Percentiles rank a stretch among this genome's conserved stretches.
Evolutionary conservation across 2,329 filamentous ascomycete species (phyloP).

Genomic region (Emmonsiellopsis sp.): DNA sequence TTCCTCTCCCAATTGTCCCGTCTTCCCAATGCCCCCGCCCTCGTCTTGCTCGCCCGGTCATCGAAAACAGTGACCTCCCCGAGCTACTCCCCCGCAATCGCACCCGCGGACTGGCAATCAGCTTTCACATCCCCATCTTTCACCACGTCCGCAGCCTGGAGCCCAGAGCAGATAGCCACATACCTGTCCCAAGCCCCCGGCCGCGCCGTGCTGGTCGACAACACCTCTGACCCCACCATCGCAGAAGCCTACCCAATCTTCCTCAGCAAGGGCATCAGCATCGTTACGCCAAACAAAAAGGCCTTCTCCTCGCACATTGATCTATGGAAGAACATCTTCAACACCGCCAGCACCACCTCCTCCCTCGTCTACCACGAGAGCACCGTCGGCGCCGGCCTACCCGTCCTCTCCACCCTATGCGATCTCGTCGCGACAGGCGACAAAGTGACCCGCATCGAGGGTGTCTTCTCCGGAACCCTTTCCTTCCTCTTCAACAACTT

Average conservation of each 20-base stretch:
- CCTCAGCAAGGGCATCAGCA: conserved; percentile 70
- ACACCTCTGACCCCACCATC: conserved; percentile 83
- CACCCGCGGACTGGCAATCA: conserved; percentile 47
- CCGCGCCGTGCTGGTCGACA: conserved; percentile 81
- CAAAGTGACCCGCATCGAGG: conserved; percentile 83
- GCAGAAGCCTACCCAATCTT: conserved; percentile 76
- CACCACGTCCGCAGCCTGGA: conserved; percentile 38
- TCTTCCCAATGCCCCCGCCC: conserved; percentile 59
- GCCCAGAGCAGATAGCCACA: conserved; percentile 61
- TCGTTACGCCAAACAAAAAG: conserved; percentile 98
- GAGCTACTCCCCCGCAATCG: conserved; percentile 55
- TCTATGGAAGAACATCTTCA: conserved; percentile 83
- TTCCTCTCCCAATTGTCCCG: conserved; percentile 76
- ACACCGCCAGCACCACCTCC: conserved; percentile 50
- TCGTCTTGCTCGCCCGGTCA: conserved; percentile 80
- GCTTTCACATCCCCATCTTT: conserved; percentile 58
- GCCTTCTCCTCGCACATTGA: conserved; percentile 76
- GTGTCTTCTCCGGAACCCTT: conserved; percentile 96
- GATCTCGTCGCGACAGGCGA: conserved; percentile 94
- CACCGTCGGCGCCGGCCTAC: conserved; percentile 85
- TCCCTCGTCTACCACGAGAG: conserved; percentile 93
- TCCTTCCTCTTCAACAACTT: conserved; percentile 98
- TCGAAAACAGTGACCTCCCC: conserved; percentile 69
- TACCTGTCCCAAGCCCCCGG: conserved; percentile 71
- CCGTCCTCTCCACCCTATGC: conserved; percentile 85